Percentiles rank a stretch among this genome's conserved stretches.
phyloP scores from a whole-genome alignment of 306 rosid genomes.

The Malus sylvestris region DNA sequence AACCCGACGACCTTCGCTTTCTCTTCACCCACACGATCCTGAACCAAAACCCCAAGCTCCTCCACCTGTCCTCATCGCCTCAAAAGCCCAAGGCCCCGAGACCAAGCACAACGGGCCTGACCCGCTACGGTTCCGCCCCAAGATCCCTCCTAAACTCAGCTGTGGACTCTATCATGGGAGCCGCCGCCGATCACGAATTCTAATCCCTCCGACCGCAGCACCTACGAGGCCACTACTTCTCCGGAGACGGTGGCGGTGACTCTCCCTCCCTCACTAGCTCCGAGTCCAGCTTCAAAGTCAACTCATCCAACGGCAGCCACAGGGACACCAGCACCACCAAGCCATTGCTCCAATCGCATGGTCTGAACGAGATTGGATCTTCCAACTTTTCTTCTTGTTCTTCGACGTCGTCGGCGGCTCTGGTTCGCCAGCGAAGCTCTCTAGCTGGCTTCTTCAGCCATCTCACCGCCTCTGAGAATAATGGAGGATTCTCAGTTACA shows the following conservation, averaged over 20 bases:
- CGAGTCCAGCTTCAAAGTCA: slow-evolving; percentile 32
- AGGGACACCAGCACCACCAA: background rate
- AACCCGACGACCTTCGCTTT: too few species aligned
- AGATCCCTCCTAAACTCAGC: slow-evolving; percentile 55
- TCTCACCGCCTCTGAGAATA: slow-evolving; percentile 27
- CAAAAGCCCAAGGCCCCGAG: slow-evolving; percentile 29
- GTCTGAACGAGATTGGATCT: slow-evolving; percentile 31
- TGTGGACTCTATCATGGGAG: slow-evolving; percentile 55
- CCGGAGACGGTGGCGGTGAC: slow-evolving; percentile 16
- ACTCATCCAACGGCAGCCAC: slow-evolving; percentile 17
- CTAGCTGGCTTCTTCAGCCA: slow-evolving; percentile 80
- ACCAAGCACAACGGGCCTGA: slow-evolving; percentile 32
- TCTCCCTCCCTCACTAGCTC: slow-evolving; percentile 35
- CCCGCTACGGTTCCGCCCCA: slow-evolving; percentile 75
- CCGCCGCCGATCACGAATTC: slow-evolving; percentile 31
- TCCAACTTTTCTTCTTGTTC: slow-evolving; percentile 22
- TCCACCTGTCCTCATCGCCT: slow-evolving; percentile 22
- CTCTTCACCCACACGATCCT: too few species aligned
- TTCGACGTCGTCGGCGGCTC: slow-evolving; percentile 21
- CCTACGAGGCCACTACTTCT: slow-evolving; percentile 24
- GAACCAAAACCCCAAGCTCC: too few species aligned
- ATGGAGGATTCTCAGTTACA: slow-evolving; percentile 72
- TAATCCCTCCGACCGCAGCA: slow-evolving; percentile 17
- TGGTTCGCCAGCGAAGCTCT: slow-evolving; percentile 86
- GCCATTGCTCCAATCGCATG: slow-evolving; percentile 34